These are phyloP conservation scores for Solidago caesia DNA, from an alignment of 129 eudicot species.

Conservation along the genomic window DNA sequence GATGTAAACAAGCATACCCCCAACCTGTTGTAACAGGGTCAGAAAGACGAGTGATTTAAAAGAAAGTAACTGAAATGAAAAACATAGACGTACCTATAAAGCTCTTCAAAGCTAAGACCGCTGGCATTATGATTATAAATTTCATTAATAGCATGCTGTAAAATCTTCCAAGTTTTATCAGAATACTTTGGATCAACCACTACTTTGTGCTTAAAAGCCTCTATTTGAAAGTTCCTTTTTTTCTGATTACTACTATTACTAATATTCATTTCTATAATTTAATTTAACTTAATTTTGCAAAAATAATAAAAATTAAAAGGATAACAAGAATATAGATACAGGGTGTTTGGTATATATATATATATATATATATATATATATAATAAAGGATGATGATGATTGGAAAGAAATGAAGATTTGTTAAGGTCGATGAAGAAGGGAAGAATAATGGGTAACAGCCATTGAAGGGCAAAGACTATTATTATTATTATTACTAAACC, in stretches of 20 bases:
- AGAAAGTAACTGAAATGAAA: background rate
- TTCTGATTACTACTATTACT: conserved; percentile 24
- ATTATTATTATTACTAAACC: background rate
- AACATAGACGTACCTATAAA: conserved; percentile 45
- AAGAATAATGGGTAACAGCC: background rate
- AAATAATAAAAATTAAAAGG: no score
- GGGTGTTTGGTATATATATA: no score
- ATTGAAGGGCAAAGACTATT: background rate
- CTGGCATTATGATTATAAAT: conserved; percentile 61
- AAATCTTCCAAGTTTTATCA: conserved; percentile 58
- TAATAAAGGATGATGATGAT: no score
- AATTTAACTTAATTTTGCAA: no score
- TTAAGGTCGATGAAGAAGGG: no score
- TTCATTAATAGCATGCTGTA: conserved; percentile 67
- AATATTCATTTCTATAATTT: no score
- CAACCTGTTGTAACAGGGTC: no score
- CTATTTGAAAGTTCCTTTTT: conserved; percentile 59
- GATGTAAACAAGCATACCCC: no score
- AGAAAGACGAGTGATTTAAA: no score
- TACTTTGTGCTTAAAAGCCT: conserved; percentile 55
- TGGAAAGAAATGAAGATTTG: no score
- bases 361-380: no score
- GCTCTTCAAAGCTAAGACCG: conserved; percentile 56
- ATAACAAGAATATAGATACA: no score
- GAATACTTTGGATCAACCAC: conserved; percentile 66